Percentiles rank a stretch among this genome's conserved stretches.
Conservation (phyloP, 2,329 filamentous ascomycete genomes). For the Diaporthe caulivora region DNA sequence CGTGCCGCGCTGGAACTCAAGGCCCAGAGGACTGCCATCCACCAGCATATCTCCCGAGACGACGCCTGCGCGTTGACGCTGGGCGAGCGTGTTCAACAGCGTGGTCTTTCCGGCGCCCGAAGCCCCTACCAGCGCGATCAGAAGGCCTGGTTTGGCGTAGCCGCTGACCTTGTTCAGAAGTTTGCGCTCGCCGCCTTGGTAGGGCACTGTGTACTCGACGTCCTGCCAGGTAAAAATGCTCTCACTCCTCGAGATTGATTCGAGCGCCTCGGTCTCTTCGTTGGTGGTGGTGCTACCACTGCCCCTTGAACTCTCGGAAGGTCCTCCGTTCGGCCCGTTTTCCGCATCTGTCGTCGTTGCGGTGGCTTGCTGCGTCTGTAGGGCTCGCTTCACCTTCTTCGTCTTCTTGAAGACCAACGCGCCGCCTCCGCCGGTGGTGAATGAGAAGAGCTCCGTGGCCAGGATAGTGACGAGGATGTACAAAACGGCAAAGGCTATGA, state of each 20-base stretch:
- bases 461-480: conserved; percentile 80
- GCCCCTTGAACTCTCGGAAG: conserved; percentile 55
- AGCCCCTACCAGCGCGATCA: conserved; percentile 86
- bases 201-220: conserved; percentile 39
- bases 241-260: conserved; percentile 37
- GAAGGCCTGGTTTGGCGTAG: conserved; percentile 82
- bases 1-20: conserved; percentile 77
- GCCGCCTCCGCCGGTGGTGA: conserved; percentile 55
- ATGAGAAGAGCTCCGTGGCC: conserved; percentile 75
- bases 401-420: conserved; percentile 44
- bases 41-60: conserved; percentile 69
- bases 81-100: conserved; percentile 79
- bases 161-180: conserved; percentile 74
- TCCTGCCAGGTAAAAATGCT: conserved; percentile 42
- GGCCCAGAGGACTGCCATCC: conserved; percentile 72
- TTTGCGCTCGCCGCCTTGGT: conserved; percentile 39
- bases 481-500: conserved; percentile 80
- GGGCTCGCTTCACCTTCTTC: conserved; percentile 27
- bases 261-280: conserved; percentile 63
- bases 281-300: conserved; percentile 67
- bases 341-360: conserved; percentile 39
- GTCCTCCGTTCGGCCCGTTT: conserved; percentile 20
- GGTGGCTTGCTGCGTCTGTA: conserved; percentile 12
- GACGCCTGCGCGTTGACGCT: conserved; percentile 74
- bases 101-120: conserved; percentile 89